These are phyloP conservation scores for Plasmodium malariae DNA, from an alignment of 169 alveolate species.

Conservation along the genomic window DNA sequence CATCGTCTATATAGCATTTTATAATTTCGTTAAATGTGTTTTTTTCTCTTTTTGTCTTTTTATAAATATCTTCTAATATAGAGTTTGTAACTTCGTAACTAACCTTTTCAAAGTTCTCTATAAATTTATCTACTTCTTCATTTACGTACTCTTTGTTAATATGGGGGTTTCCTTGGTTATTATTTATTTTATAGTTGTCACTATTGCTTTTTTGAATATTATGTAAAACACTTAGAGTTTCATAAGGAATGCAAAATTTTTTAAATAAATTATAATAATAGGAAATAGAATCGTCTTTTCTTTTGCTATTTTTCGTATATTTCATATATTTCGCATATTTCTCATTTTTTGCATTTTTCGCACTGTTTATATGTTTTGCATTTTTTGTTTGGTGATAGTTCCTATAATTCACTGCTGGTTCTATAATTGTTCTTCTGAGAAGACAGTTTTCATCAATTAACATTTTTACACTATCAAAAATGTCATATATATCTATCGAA, in stretches of 20 bases:
- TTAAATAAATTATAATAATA: slow-evolving; percentile 52
- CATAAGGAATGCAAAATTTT: slow-evolving; percentile 61
- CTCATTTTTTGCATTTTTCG: neutral
- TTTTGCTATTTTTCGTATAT: slow-evolving; percentile 26
- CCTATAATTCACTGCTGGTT: slow-evolving; percentile 12
- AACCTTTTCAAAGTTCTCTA: slow-evolving; percentile 28
- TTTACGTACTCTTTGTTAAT: slow-evolving; percentile 24
- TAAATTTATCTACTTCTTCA: slow-evolving; percentile 27
- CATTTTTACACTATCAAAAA: too few species aligned
- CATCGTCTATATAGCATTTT: slow-evolving; percentile 39
- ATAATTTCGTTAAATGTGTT: slow-evolving; percentile 42
- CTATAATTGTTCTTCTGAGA: slow-evolving; percentile 23
- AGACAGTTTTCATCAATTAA: slow-evolving; percentile 39
- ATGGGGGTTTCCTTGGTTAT: neutral
- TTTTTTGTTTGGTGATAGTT: neutral
- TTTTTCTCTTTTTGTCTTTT: slow-evolving; percentile 14
- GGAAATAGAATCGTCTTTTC: slow-evolving; percentile 15
- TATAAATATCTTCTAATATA: neutral
- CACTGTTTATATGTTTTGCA: neutral
- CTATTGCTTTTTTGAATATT: slow-evolving; percentile 10
- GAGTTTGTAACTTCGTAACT: neutral
- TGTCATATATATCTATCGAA: neutral
- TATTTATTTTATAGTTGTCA: neutral
- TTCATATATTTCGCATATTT: slow-evolving; percentile 3
- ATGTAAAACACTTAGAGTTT: slow-evolving; percentile 25